Conservation (phyloP, 257 asterid genomes). For the Linaria vulgaris region DNA sequence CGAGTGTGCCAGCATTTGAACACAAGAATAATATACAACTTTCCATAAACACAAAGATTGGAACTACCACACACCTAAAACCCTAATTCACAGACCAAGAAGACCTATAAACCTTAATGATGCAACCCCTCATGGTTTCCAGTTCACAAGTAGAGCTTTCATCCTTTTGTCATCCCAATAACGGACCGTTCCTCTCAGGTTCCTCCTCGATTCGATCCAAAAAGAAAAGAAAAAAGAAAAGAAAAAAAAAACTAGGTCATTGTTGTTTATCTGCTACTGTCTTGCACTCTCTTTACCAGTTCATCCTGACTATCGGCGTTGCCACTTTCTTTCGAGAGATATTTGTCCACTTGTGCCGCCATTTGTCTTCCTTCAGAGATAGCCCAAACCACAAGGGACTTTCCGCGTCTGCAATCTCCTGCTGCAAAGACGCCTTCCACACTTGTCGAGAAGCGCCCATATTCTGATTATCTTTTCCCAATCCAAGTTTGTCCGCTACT, state of each 20-base stretch:
- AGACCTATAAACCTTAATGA: constrained; percentile 2
- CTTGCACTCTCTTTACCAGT: constrained; percentile 33
- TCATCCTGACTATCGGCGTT: constrained; percentile 35
- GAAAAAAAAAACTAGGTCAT: too few relatives aligned
- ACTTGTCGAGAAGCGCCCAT: constrained; percentile 78
- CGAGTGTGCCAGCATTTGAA: constrained; percentile 25
- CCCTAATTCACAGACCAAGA: constrained; percentile 16
- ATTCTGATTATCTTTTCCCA: constrained; percentile 74
- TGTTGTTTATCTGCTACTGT: constrained; percentile 51
- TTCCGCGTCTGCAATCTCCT: constrained; percentile 96
- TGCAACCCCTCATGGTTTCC: background rate
- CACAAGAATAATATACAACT: constrained; percentile 27
- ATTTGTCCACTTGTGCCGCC: constrained; percentile 87
- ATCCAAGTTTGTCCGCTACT: constrained; percentile 71
- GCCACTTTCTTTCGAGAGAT: constrained; percentile 53
- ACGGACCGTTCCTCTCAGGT: too few relatives aligned
- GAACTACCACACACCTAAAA: constrained; percentile 26
- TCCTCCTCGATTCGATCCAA: too few relatives aligned
- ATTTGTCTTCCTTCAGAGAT: constrained; percentile 92
- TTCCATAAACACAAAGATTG: constrained; percentile 30
- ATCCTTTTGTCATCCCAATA: too few relatives aligned
- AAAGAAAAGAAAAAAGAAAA: too few relatives aligned
- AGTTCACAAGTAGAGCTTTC: too few relatives aligned
- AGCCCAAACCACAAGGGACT: constrained; percentile 98
- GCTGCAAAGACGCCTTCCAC: constrained; percentile 93